A percentile compares a stretch with the other conserved stretches of the same genome.
phyloP scores from a whole-genome alignment of 2,329 filamentous ascomycete genomes.

The Sporothrix schenckii region DNA sequence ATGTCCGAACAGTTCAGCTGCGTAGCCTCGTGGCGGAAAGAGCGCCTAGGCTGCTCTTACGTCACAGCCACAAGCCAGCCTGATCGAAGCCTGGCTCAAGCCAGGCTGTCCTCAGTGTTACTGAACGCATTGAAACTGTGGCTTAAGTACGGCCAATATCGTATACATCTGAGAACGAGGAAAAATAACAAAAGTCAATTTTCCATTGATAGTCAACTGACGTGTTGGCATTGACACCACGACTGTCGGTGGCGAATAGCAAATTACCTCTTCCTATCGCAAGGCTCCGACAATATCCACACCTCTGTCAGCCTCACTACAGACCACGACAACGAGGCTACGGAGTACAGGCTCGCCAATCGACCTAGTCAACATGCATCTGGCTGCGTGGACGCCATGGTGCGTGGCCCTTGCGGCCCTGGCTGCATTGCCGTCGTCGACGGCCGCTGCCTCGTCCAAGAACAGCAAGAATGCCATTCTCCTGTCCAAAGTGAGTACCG shows the following conservation, averaged over 20 bases:
- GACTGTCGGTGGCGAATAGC: background rate
- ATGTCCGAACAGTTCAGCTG: background rate
- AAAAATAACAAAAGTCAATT: background rate
- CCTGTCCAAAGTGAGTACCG: constrained; percentile 61
- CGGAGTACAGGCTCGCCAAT: too few relatives aligned
- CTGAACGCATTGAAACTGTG: too few relatives aligned
- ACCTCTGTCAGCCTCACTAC: background rate
- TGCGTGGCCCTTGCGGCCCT: constrained; percentile 13
- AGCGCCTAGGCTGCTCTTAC: background rate
- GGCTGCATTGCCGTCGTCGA: constrained; percentile 18
- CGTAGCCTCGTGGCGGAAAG: constrained; percentile 8
- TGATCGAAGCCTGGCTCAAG: background rate
- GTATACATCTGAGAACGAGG: background rate
- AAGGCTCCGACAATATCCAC: constrained; percentile 13
- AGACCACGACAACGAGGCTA: background rate
- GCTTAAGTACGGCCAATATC: background rate
- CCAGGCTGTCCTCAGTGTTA: constrained; percentile 25
- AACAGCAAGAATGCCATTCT: constrained; percentile 58
- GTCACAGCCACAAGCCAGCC: constrained; percentile 2
- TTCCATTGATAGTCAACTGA: too few relatives aligned
- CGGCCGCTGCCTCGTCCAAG: constrained; percentile 25
- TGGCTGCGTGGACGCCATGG: background rate
- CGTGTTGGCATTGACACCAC: background rate
- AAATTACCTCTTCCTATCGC: background rate
- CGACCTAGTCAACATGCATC: constrained; percentile 6